These are phyloP conservation scores for Arthrinium phaeospermum DNA, from an alignment of 2,329 filamentous ascomycete genomes.

Conservation along the genomic window DNA sequence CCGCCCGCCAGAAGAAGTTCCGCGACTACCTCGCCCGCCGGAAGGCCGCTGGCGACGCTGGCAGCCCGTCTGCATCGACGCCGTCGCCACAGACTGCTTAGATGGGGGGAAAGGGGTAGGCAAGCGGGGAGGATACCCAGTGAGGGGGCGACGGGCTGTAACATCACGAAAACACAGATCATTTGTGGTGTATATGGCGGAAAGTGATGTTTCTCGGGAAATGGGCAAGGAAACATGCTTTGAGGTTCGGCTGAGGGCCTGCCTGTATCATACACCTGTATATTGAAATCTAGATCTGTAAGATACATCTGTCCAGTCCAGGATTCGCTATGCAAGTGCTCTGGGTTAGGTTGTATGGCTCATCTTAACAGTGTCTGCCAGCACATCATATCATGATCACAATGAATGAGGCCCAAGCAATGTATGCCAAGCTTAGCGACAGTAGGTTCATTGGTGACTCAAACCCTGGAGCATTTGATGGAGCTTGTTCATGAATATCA, in stretches of 20 bases:
- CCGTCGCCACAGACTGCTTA: not conserved
- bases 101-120: too few relatives aligned
- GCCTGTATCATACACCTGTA: conserved; percentile 17
- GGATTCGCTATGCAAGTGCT: not conserved
- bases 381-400: too few relatives aligned
- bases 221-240: not conserved
- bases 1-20: conserved; percentile 30
- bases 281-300: conserved; percentile 15
- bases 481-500: too few relatives aligned
- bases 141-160: not conserved
- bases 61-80: not conserved
- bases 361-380: not conserved
- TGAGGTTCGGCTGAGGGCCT: conserved; percentile 1
- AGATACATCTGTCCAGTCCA: not conserved
- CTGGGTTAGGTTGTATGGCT: not conserved
- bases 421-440: too few relatives aligned
- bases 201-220: not conserved
- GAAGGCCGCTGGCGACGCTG: conserved; percentile 23
- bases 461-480: too few relatives aligned
- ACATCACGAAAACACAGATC: not conserved
- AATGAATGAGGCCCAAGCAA: too few relatives aligned
- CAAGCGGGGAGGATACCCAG: not conserved
- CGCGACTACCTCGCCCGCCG: conserved; percentile 31
- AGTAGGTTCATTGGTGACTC: too few relatives aligned
- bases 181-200: not conserved